phyloP scores from a whole-genome alignment of 352 stramenopile species.

The Phytophthora gonapodyides region DNA sequence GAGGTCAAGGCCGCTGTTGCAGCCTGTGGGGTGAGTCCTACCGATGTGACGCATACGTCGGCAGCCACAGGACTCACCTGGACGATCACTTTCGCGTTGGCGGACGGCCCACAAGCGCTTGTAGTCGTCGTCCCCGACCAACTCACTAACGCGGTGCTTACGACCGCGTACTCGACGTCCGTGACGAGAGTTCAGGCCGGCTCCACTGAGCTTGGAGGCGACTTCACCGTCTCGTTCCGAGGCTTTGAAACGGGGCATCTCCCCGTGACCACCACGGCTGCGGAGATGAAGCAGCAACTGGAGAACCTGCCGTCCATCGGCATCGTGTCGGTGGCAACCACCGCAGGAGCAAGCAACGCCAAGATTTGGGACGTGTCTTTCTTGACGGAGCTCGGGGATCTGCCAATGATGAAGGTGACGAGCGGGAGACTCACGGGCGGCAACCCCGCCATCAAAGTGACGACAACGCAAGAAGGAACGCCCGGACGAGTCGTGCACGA shows the following conservation, averaged over 20 bases:
- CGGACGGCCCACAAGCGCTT: slow-evolving; percentile 45
- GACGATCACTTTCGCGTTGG: slow-evolving; percentile 69
- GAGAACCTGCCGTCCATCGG: slow-evolving; percentile 89
- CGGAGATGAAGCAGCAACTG: slow-evolving; percentile 85
- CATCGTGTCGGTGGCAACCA: slow-evolving; percentile 71
- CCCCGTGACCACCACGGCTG: slow-evolving; percentile 40
- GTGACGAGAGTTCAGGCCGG: slow-evolving; percentile 54
- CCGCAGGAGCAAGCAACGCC: slow-evolving; percentile 58
- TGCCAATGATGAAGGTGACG: slow-evolving; percentile 92
- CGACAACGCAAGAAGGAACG: slow-evolving; percentile 85
- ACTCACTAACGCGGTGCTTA: slow-evolving; percentile 57
- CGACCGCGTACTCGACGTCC: slow-evolving; percentile 51
- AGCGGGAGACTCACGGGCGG: slow-evolving; percentile 84
- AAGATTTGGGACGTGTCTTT: slow-evolving; percentile 93
- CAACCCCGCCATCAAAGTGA: slow-evolving; percentile 66
- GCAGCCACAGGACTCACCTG: slow-evolving; percentile 59
- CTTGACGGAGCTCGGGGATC: slow-evolving; percentile 92
- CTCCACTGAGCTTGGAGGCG: slow-evolving; percentile 58
- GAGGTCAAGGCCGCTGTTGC: slow-evolving; percentile 62
- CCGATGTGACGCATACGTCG: slow-evolving; percentile 46
- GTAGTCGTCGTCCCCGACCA: slow-evolving; percentile 65
- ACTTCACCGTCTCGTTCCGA: slow-evolving; percentile 85
- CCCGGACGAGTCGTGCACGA: slow-evolving; percentile 93
- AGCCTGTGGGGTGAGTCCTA: slow-evolving; percentile 56
- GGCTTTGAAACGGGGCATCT: slow-evolving; percentile 81